These are phyloP conservation scores for Sporothrix pseudoabietina DNA, from an alignment of 2,329 filamentous ascomycete genomes.

Conservation along the genomic window DNA sequence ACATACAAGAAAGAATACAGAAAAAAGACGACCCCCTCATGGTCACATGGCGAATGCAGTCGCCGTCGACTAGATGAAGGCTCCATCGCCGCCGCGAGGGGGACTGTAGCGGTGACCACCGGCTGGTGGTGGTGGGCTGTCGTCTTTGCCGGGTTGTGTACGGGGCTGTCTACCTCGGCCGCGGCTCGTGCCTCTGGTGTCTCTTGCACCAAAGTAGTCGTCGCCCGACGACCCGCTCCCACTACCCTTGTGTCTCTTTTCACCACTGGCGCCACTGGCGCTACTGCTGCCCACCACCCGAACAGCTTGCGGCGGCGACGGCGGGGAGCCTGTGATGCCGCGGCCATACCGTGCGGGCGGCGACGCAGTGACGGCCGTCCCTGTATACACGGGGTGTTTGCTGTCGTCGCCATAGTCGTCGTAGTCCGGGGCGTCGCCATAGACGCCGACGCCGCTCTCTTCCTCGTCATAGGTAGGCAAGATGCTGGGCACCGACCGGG, in stretches of 20 bases:
- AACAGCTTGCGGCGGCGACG: conserved; percentile 30
- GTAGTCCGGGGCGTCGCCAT: conserved; percentile 1
- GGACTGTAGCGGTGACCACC: conserved; percentile 32
- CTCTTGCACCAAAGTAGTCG: not conserved
- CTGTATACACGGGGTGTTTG: conserved; percentile 36
- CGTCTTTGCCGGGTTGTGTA: not conserved
- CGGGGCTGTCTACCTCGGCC: not conserved
- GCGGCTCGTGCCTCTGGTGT: too few species aligned
- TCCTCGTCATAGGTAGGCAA: conserved; percentile 43
- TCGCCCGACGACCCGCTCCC: not conserved
- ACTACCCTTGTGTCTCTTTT: not conserved
- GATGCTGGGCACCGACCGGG: conserved; percentile 43
- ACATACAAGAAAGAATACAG: not conserved
- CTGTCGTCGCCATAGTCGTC: conserved; percentile 15
- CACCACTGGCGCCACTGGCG: not conserved
- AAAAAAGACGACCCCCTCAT: not conserved
- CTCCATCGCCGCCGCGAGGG: conserved; percentile 35
- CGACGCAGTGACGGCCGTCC: conserved; percentile 35
- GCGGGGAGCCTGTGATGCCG: conserved; percentile 47
- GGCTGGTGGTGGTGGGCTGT: conserved; percentile 32
- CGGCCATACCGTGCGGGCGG: conserved; percentile 45
- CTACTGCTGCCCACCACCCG: not conserved
- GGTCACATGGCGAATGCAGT: not conserved
- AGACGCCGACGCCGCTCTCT: conserved; percentile 38
- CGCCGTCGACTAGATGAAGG: conserved; percentile 35